Base-by-base conservation (phyloP, 345 rosid genomes). In the Hibiscus trionum region DNA sequence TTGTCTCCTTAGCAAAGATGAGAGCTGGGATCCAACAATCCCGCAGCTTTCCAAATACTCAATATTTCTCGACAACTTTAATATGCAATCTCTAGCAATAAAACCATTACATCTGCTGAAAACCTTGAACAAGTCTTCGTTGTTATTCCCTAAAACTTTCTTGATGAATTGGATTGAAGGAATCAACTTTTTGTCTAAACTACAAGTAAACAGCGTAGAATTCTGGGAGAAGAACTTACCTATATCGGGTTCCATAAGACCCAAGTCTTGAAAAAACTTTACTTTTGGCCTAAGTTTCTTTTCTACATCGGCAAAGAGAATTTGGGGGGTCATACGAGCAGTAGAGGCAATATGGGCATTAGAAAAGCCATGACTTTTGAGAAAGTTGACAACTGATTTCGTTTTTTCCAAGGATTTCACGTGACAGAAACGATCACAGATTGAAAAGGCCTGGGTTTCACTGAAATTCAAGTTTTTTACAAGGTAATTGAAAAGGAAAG, bases 1-100 rank as follows among this genome's bases (percentile, higher is more conserved):
- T 69, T 75, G 79, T 49, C 77, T 76, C 70, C 26, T 72, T 24
- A 81, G 67, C 29, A 81, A 33, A 58, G 8, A 57, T 4, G 80
- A 59, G 11, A 79, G 73, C 77, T 83, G 85, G 14, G 62, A 11
- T 46, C 63, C 62, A 35, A 33, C 47, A 70, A 70, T 33, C 31
- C 73, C 73, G 24, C 73, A 52, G 29, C 73, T 55, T 59, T 70
- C 49, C 47, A 55, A 33, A 35, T 49, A 70, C 62, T 33, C 46
- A 19, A 70, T 17, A 15, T 70, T 56, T 35, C 49, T 52, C 62
- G 59, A 50, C 49, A 70, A 19, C 50, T 55, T 53, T 21, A 6
- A 17, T 53, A 29, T 4, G 11, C 24, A 1, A 70, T 53, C 62
- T 37, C 44, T 70, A 14, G 49, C 47, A 37, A 56, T 56, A 33